phyloP scores from a whole-genome alignment of 208 protist genomes.

The Wallacemonas sp. region DNA sequence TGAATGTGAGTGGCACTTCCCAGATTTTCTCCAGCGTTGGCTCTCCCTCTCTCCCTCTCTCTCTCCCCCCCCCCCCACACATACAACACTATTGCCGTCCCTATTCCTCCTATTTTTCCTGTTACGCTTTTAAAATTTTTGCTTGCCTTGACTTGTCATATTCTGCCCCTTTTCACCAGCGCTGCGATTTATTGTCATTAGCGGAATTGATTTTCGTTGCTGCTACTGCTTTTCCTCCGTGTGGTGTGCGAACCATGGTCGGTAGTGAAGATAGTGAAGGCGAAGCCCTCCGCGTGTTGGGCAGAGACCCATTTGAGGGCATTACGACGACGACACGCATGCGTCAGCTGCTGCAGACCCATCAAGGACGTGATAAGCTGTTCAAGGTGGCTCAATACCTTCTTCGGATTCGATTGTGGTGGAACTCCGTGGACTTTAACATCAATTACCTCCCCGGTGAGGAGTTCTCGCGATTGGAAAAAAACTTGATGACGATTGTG shows the following conservation, averaged over 20 bases:
- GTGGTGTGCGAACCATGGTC: slow-evolving; percentile 22
- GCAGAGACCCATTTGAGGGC: slow-evolving; percentile 81
- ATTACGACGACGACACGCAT: slow-evolving; percentile 87
- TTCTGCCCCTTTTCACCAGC: no score
- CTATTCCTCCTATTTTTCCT: no score
- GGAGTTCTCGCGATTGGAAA: slow-evolving; percentile 74
- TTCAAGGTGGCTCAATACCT: slow-evolving; percentile 91
- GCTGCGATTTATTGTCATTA: no score
- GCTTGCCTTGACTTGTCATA: no score
- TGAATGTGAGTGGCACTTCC: neutral
- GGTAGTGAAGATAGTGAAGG: slow-evolving; percentile 28
- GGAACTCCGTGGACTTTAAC: slow-evolving; percentile 75
- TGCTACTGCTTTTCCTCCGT: no score
- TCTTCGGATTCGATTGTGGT: slow-evolving; percentile 80
- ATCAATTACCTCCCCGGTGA: slow-evolving; percentile 74
- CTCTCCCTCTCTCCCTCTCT: slow-evolving; percentile 4
- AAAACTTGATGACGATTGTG: slow-evolving; percentile 90
- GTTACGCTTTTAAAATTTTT: no score
- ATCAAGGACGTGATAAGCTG: slow-evolving; percentile 89
- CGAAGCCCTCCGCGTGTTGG: slow-evolving; percentile 77
- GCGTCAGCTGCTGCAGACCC: slow-evolving; percentile 87
- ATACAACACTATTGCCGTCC: neutral
- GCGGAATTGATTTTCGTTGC: no score
- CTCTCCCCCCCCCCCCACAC: neutral
- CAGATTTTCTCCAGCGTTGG: neutral